Evolutionary conservation across 2,329 filamentous ascomycete genomes (phyloP).

Genomic region (Aspergillus ibericus): DNA sequence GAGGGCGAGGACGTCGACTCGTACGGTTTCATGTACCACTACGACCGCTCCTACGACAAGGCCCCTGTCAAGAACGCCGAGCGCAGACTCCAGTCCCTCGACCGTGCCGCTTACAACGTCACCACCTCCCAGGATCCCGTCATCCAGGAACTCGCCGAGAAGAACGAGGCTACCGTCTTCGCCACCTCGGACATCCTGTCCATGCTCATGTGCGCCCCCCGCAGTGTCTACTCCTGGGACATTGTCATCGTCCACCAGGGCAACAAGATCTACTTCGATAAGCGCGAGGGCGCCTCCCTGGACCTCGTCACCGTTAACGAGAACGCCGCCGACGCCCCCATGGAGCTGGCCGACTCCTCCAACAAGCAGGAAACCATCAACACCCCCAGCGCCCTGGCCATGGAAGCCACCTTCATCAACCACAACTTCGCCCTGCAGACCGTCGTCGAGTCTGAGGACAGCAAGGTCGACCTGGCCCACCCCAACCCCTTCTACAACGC

Average conservation of each 20-base stretch:
- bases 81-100: conserved; percentile 82
- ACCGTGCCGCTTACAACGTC: conserved; percentile 96
- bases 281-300: conserved; percentile 89
- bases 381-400: conserved; percentile 85
- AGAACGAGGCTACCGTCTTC: conserved; percentile 94
- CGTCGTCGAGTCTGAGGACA: conserved; percentile 74
- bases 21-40: conserved; percentile 98
- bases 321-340: conserved; percentile 91
- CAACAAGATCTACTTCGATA: conserved; percentile 98
- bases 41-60: conserved; percentile 95
- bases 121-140: conserved; percentile 94
- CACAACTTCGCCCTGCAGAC: conserved; percentile 99
- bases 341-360: conserved; percentile 74
- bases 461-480: conserved; percentile 80
- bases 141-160: conserved; percentile 94
- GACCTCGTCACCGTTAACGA: conserved; percentile 99
- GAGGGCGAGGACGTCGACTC: conserved; percentile 93
- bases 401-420: conserved; percentile 99
- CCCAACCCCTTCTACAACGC: conserved; percentile 98
- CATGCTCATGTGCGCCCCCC: conserved; percentile 98
- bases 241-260: conserved; percentile 89
- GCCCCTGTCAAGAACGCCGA: conserved; percentile 84
- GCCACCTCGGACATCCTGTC: conserved; percentile 96
- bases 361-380: conserved; percentile 88
- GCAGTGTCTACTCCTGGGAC: conserved; percentile 98